phyloP scores from a whole-genome alignment of 306 rosid genomes.

The Betula pendula region DNA sequence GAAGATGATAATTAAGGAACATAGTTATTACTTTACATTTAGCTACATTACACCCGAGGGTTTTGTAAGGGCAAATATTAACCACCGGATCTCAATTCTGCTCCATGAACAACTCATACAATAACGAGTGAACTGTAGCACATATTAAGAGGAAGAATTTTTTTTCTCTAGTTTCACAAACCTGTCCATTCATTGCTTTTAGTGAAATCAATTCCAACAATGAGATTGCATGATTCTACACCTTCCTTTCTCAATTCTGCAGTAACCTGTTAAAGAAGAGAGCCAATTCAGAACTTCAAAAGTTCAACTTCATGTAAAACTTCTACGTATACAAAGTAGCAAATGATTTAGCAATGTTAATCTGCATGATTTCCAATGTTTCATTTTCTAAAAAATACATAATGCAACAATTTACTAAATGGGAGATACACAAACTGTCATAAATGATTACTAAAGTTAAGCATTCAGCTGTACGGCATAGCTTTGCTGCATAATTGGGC shows the following conservation, averaged over 20 bases:
- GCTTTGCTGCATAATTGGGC: neutral
- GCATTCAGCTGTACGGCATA: neutral
- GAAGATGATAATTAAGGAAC: neutral
- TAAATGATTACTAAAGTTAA: neutral
- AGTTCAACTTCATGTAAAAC: neutral
- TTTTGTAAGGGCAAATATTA: neutral
- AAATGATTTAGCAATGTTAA: neutral
- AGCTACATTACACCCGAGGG: neutral
- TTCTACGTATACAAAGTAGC: neutral
- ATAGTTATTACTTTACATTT: neutral
- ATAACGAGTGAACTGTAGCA: neutral
- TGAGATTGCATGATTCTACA: slow-evolving; percentile 86
- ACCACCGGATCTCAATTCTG: neutral
- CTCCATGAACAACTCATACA: neutral
- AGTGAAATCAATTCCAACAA: slow-evolving; percentile 87
- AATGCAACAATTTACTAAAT: neutral
- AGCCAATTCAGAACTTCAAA: slow-evolving; percentile 7
- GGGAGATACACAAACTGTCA: neutral
- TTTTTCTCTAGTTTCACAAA: slow-evolving; percentile 30
- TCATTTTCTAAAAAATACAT: neutral
- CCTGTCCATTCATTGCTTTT: slow-evolving; percentile 99
- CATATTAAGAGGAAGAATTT: neutral
- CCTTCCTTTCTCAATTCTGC: slow-evolving; percentile 72
- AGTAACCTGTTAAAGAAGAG: slow-evolving; percentile 53
- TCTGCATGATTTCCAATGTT: neutral